Evolutionary conservation across 1,284 basidiomycete genomes (phyloP).

Genomic region (Farysia itapuensis): DNA sequence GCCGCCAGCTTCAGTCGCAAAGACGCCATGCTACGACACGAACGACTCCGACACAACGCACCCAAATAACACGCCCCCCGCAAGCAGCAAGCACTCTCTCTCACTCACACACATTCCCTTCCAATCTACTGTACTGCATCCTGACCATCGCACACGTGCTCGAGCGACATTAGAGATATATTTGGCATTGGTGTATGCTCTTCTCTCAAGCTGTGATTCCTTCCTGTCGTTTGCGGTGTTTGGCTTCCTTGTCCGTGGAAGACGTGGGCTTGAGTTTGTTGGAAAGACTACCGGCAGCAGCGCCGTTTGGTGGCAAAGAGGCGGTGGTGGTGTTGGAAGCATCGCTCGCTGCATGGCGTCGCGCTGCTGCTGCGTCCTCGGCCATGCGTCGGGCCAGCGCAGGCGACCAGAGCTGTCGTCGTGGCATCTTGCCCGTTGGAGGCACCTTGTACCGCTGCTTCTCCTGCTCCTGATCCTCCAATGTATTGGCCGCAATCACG

Average conservation of each 20-base stretch:
- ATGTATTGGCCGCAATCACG: constrained; percentile 8
- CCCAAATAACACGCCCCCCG: constrained; percentile 17
- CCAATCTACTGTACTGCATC: too few relatives aligned
- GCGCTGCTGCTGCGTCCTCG: not conserved
- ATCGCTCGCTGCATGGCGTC: too few relatives aligned
- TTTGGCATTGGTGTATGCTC: too few relatives aligned
- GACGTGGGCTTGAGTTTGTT: not conserved
- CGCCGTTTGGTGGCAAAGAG: constrained; percentile 1
- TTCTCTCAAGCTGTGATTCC: constrained; percentile 15
- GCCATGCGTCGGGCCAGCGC: constrained; percentile 3
- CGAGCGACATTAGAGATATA: too few relatives aligned
- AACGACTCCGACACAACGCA: constrained; percentile 40
- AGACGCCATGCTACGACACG: constrained; percentile 55
- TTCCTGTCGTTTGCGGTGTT: constrained; percentile 9
- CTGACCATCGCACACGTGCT: too few relatives aligned
- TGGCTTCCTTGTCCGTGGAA: constrained; percentile 6
- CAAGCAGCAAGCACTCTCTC: too few relatives aligned
- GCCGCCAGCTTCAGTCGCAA: constrained; percentile 46
- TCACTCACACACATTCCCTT: too few relatives aligned
- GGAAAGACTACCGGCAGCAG: not conserved
- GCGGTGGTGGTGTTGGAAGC: not conserved
- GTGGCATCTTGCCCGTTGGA: constrained; percentile 54
- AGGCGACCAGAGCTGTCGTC: constrained; percentile 24
- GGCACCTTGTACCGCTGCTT: constrained; percentile 53
- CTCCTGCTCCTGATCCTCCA: constrained; percentile 52